Evolutionary conservation across 495 filamentous ascomycete species (phyloP), one percentile per base, ranked within the genome.

Genomic region (Cercophora newfieldiana): DNA sequence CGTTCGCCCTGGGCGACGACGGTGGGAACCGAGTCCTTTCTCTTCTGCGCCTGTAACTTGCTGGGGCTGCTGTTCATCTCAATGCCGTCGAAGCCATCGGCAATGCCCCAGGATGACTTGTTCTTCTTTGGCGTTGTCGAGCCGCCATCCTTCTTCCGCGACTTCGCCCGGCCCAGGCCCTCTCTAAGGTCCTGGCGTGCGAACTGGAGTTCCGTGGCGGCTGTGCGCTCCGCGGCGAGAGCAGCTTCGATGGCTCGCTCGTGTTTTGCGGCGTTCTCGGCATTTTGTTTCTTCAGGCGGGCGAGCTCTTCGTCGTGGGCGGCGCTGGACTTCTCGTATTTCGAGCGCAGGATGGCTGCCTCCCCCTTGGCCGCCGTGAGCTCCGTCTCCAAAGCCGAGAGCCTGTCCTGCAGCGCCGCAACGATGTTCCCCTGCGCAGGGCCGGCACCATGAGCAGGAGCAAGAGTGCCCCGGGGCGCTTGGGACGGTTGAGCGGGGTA

Each of bases 61-160:
- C 73, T 79, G 0, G 81, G 81, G 49, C 81, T 84, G 7, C 63
- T 66, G 12, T 77, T 65, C 31, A 84, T 75, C 69, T 86, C 84
- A 22, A 83, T 74, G 49, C 83, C 82, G 55, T 86, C 82, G 59
- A 87, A 87, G 0, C 84, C 84, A 66, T 87, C 84, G 14, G 79
- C 74, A 25, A 82, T 71, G 0, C 77, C 74, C 76, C 77, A 79
- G 0, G 72, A n/a, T n/a, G n/a, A 66, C 63, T 79, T 82, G 7
- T 72, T 71, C 73, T 83, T 86, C 66, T 78, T 81, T 1, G 84
- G 83, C 1, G 84, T 85, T 0, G 72, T 68, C 0, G 77, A 66
- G 3, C 68, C n/a, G n/a, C n/a, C 73, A 16, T 80, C 81, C 31
- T 71, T 76, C 25, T 75, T 75, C 54, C 72, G 80, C 24, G 66